Evolutionary conservation across 495 filamentous ascomycete species (phyloP).

Genomic region (Daldinia loculata): DNA sequence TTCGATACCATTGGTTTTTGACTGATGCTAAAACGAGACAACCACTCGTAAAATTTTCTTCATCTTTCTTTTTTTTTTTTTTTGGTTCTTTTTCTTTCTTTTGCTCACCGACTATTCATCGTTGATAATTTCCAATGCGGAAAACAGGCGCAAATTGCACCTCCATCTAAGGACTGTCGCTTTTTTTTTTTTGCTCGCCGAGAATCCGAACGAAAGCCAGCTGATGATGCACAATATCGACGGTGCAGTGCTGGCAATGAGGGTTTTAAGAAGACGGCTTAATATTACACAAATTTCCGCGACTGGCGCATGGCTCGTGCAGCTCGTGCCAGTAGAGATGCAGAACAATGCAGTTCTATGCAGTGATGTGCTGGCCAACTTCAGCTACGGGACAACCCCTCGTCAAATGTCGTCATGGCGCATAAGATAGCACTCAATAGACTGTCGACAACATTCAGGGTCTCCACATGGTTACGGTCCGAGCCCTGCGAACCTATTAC

Average conservation of each 20-base stretch:
- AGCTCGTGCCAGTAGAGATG: not conserved
- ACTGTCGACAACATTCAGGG: slow-evolving; percentile 36
- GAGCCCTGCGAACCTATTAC: slow-evolving; percentile 40
- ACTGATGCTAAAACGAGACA: slow-evolving; percentile 13
- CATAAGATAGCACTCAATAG: slow-evolving; percentile 41
- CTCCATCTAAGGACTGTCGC: not conserved
- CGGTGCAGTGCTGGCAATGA: slow-evolving; percentile 29
- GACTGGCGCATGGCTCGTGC: slow-evolving; percentile 28
- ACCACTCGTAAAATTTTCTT: slow-evolving; percentile 9
- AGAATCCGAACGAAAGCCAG: slow-evolving; percentile 20
- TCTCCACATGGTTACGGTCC: slow-evolving; percentile 39
- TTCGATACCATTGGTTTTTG: slow-evolving; percentile 1
- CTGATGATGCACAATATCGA: slow-evolving; percentile 13
- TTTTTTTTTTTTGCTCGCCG: slow-evolving; percentile 1
- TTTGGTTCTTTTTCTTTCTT: not conserved
- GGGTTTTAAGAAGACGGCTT: slow-evolving; percentile 29
- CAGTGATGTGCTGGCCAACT: slow-evolving; percentile 44
- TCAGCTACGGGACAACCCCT: slow-evolving; percentile 13
- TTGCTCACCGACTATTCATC: slow-evolving; percentile 33
- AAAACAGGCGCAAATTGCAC: slow-evolving; percentile 22
- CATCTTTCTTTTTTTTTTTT: not conserved
- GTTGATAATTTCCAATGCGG: slow-evolving; percentile 13
- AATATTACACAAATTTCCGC: slow-evolving; percentile 34
- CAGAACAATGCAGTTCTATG: slow-evolving; percentile 11
- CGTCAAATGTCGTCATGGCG: slow-evolving; percentile 30